Base-by-base conservation (phyloP, 2,329 filamentous ascomycete species). In the Botrytis galanthina region DNA sequence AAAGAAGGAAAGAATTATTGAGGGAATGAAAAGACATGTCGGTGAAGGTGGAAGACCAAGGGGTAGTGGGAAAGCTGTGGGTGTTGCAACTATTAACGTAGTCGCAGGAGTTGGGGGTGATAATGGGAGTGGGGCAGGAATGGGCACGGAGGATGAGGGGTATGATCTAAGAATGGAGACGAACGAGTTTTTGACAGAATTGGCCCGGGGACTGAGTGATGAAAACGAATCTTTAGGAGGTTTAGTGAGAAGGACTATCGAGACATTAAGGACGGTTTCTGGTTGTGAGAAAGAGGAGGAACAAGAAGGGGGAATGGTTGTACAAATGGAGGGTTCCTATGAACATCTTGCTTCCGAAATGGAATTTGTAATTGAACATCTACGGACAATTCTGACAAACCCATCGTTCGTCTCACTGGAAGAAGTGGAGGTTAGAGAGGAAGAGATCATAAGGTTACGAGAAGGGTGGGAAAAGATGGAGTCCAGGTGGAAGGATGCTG, bases 401-500 rank as follows among this genome's bases (percentile, higher is more conserved):
- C 96, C 96, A 1, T 97, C 95, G 3, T 99, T 98, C 81, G 96
- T 98, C 22, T 93, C 95, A 0, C 89, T 98, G 35, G 96, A 98
- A 79, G 96, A 98, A 81, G 94, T 99, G 3, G 91, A 97, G 80
- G 84, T 94, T n/a, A 90, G 95, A 72, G 95, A 99, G 76, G 92
- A 97, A 74, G 95, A 98, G 81, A 98, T 99, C 76, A 87, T 88
- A 70, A 89, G 93, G 70, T 85, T 99, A 66, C 90, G 93, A 72
- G 89, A 92, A 72, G 94, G 95, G 26, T 97, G 95, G 92, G 93
- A 97, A 81, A 94, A 92, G 83, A 97, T 98, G 93, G 95, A 98
- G 82, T 88, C 85, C 35, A 89, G 94, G 70, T 97, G 96, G 94
- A 91, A 90, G 76, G 95, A 98, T 80, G 93, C 96, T 1, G 91